These are phyloP conservation scores for Lipomyces yamanashiensis DNA, from an alignment of 805 yeast species.

Conservation along the genomic window DNA sequence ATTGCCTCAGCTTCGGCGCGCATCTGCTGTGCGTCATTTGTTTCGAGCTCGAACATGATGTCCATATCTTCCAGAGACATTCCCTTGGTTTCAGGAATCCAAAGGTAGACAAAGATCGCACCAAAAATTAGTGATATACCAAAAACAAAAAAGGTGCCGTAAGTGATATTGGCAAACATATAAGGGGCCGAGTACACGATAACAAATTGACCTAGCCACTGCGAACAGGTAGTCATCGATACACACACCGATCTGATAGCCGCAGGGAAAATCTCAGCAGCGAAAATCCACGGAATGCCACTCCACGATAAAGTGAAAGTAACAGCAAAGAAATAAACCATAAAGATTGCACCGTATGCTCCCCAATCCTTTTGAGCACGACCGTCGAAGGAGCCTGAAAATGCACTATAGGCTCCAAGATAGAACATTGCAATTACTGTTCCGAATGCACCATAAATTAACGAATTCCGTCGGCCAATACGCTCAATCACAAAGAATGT, in stretches of 20 bases:
- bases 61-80: conserved; percentile 80
- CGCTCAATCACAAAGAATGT: conserved; percentile 79
- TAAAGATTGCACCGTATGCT: conserved; percentile 24
- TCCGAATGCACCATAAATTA: conserved; percentile 64
- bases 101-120: conserved; percentile 63
- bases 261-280: conserved; percentile 66
- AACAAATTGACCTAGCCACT: conserved; percentile 62
- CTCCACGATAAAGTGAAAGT: conserved; percentile 22
- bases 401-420: conserved; percentile 25
- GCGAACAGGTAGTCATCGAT: conserved; percentile 62
- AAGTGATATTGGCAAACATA: conserved; percentile 40
- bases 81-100: conserved; percentile 61
- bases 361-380: conserved; percentile 5
- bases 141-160: conserved; percentile 24
- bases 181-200: conserved; percentile 55
- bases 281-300: conserved; percentile 57
- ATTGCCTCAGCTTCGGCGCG: conserved; percentile 18
- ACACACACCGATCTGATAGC: conserved; percentile 72
- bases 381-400: conserved; percentile 24
- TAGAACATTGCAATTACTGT: conserved; percentile 53
- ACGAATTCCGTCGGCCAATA: conserved; percentile 67
- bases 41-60: conserved; percentile 55
- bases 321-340: conserved; percentile 27
- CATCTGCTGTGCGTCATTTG: conserved; percentile 12
- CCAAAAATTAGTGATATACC: conserved; percentile 37